A percentile compares a stretch with the other conserved stretches of the same genome.
Conservation (phyloP, 2,329 filamentous ascomycete species). For the Pestalotiopsis sp. region DNA sequence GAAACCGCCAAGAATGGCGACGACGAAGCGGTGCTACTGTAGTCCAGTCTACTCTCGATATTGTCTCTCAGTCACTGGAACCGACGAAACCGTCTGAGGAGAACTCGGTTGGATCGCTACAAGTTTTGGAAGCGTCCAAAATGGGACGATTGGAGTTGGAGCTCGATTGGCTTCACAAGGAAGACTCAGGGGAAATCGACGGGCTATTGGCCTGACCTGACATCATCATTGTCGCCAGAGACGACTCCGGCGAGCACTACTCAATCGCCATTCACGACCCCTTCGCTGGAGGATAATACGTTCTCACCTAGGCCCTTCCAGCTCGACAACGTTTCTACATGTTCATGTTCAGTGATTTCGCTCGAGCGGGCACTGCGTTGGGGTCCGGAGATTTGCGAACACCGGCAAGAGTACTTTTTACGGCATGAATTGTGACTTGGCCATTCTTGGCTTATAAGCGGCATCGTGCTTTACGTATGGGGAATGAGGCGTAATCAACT, state of each 20-base stretch:
- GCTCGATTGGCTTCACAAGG: not conserved
- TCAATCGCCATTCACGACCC: not conserved
- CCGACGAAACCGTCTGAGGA: slow-evolving; percentile 21
- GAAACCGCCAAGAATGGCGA: slow-evolving; percentile 29
- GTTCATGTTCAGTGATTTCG: not conserved
- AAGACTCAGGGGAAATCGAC: not conserved
- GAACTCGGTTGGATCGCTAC: slow-evolving; percentile 23
- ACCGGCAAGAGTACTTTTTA: not conserved
- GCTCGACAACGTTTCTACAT: not conserved
- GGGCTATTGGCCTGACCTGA: not conserved
- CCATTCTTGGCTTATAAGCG: not conserved
- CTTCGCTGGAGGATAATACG: not conserved
- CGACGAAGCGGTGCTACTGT: slow-evolving; percentile 36
- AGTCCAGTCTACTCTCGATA: slow-evolving; percentile 22
- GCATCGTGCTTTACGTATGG: not conserved
- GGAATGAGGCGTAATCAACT: not conserved
- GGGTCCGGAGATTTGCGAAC: not conserved
- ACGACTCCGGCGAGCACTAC: not conserved
- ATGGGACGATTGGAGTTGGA: slow-evolving; percentile 24
- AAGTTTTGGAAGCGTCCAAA: slow-evolving; percentile 29
- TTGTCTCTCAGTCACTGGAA: not conserved
- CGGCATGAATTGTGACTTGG: not conserved
- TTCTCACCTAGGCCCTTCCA: not conserved
- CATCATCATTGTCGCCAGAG: not conserved
- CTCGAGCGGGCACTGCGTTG: not conserved